Percentiles rank a stretch among this genome's conserved stretches.
These are phyloP conservation scores for Aotearoamyces nothofagi DNA, from an alignment of 2,329 filamentous ascomycete species.

Conservation along the genomic window DNA sequence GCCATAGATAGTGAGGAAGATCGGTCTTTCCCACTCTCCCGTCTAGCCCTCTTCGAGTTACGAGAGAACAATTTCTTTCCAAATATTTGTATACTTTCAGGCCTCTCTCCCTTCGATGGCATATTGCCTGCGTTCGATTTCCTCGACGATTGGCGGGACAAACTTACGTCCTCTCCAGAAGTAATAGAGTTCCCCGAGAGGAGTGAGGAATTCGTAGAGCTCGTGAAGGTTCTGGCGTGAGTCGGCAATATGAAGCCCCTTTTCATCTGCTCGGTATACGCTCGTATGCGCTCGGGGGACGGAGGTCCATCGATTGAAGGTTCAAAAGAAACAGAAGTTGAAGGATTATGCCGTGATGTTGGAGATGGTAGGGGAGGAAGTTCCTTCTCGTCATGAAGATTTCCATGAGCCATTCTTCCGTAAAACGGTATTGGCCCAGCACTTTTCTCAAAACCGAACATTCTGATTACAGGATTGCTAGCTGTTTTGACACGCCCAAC, in stretches of 20 bases:
- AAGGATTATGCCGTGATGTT: too few species aligned
- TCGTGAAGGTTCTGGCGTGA: constrained; percentile 29
- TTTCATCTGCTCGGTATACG: constrained; percentile 43
- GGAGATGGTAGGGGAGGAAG: too few species aligned
- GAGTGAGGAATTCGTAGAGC: constrained; percentile 40
- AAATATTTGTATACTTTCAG: constrained; percentile 44
- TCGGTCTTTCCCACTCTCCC: constrained; percentile 22
- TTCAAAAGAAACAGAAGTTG: constrained; percentile 30
- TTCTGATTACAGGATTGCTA: too few species aligned
- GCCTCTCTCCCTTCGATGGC: constrained; percentile 32
- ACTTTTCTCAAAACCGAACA: too few species aligned
- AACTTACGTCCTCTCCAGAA: constrained; percentile 18
- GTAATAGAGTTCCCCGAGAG: constrained; percentile 25
- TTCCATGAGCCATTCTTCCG: too few species aligned
- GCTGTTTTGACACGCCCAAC: too few species aligned
- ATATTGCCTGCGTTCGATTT: constrained; percentile 37
- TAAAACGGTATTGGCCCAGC: too few species aligned
- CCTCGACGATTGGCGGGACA: constrained; percentile 41
- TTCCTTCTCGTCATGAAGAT: too few species aligned
- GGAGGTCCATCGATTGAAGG: constrained; percentile 45
- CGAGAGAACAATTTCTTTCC: constrained; percentile 44
- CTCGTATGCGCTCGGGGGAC: constrained; percentile 42
- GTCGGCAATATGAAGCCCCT: constrained; percentile 32
- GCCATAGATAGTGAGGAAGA: constrained; percentile 4
- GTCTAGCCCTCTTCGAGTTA: constrained; percentile 30